phyloP scores from a whole-genome alignment of 257 asterid genomes.

The Rubia yunnanensis region DNA sequence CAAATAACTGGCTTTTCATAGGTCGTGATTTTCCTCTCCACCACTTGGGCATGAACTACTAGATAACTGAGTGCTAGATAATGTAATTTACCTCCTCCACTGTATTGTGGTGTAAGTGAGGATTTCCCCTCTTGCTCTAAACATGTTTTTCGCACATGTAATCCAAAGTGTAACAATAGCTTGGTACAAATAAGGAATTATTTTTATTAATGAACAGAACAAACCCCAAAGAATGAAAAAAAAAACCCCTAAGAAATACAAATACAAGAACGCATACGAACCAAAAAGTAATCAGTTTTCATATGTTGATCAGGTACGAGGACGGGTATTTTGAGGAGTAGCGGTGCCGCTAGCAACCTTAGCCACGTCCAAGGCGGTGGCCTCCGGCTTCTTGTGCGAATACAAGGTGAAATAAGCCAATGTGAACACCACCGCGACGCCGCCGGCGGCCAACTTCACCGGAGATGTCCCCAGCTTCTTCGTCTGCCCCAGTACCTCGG shows the following conservation, averaged over 20 bases:
- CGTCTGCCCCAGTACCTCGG: conserved; percentile 68
- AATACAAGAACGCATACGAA: not conserved
- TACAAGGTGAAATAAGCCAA: conserved; percentile 53
- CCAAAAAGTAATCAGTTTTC: too few species aligned
- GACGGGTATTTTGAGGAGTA: conserved; percentile 34
- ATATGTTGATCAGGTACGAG: conserved; percentile 21
- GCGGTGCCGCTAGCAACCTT: conserved; percentile 50
- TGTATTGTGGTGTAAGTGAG: too few species aligned
- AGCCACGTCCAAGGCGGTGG: conserved; percentile 76
- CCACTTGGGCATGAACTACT: too few species aligned
- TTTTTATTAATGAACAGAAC: conserved; percentile 4
- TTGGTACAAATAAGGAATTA: not conserved
- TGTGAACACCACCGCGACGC: conserved; percentile 33
- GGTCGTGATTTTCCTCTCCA: too few species aligned
- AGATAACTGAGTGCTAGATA: too few species aligned
- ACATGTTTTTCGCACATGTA: too few species aligned
- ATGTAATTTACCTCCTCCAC: too few species aligned
- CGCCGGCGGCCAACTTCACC: conserved; percentile 39
- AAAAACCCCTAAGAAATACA: not conserved
- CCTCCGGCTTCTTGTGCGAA: conserved; percentile 61
- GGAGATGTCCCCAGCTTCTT: conserved; percentile 39
- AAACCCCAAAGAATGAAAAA: not conserved
- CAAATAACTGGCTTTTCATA: too few species aligned
- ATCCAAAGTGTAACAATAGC: not conserved
- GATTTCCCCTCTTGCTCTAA: too few species aligned